A percentile compares a stretch with the other conserved stretches of the same genome.
These are phyloP conservation scores for Hibiscus mutabilis DNA, from an alignment of 345 rosid genomes.

Conservation along the genomic window DNA sequence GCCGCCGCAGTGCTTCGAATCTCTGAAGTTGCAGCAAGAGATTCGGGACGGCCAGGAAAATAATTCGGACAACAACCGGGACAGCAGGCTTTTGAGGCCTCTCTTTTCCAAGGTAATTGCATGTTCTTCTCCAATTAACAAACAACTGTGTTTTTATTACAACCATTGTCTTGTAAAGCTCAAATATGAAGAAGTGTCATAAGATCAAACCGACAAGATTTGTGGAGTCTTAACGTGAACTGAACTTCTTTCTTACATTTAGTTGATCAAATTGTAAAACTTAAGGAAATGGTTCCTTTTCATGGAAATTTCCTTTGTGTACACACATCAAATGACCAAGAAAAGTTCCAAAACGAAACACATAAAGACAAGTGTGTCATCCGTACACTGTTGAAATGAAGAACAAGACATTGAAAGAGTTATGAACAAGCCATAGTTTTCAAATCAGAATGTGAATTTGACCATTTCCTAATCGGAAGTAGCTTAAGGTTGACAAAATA, in stretches of 20 bases:
- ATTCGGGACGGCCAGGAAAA: conserved; percentile 25
- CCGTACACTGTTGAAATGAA: neutral
- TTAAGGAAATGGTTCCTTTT: neutral
- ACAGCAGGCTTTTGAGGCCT: conserved; percentile 42
- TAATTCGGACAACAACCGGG: conserved; percentile 49
- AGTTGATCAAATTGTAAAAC: neutral
- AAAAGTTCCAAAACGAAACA: neutral
- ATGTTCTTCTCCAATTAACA: conserved; percentile 15
- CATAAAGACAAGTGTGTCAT: neutral
- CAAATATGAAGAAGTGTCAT: neutral
- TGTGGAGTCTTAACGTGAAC: neutral
- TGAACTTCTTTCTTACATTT: neutral
- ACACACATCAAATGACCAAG: too few species aligned
- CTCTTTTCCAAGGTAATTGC: conserved; percentile 37
- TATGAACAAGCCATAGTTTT: neutral
- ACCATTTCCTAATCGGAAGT: neutral
- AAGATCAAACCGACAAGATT: neutral
- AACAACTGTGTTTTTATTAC: neutral
- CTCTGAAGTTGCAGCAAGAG: conserved; percentile 11
- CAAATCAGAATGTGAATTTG: neutral
- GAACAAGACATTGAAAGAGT: neutral
- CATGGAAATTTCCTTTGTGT: neutral
- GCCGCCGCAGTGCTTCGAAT: conserved; percentile 18
- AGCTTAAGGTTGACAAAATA: neutral
- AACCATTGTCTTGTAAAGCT: neutral